phyloP scores from a whole-genome alignment of 2,329 filamentous ascomycete species.

The Coleophoma crateriformis region DNA sequence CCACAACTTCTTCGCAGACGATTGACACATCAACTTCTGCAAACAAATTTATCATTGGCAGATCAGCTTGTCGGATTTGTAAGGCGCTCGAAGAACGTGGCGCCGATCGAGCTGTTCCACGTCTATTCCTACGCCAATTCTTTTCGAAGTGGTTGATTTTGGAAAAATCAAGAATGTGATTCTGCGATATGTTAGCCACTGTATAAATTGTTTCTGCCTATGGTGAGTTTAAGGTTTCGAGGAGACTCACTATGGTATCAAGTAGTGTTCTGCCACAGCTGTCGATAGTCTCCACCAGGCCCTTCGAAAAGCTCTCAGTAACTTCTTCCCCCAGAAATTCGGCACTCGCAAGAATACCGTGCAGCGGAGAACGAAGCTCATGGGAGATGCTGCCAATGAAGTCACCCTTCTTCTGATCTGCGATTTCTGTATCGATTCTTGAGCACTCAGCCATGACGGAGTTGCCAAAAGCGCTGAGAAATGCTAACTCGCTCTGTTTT shows the following conservation, averaged over 20 bases:
- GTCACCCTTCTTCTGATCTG: constrained; percentile 47
- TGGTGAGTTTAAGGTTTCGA: no score
- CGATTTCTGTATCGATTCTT: constrained; percentile 45
- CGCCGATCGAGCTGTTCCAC: constrained; percentile 4
- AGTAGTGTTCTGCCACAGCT: constrained; percentile 31
- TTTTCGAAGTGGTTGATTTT: constrained; percentile 29
- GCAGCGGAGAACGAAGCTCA: constrained; percentile 49
- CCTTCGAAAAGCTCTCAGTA: constrained; percentile 21
- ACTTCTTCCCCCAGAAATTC: constrained; percentile 42
- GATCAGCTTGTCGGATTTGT: constrained; percentile 19
- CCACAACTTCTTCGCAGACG: constrained; percentile 27
- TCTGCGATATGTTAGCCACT: constrained; percentile 14
- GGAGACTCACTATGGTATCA: constrained; percentile 27
- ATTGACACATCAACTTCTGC: constrained; percentile 25
- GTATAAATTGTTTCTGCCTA: no score
- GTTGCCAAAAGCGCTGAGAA: constrained; percentile 37
- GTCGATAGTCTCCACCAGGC: constrained; percentile 29
- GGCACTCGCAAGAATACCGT: constrained; percentile 48
- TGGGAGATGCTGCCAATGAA: constrained; percentile 56
- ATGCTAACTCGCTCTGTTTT: constrained; percentile 30
- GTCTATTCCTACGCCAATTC: constrained; percentile 23
- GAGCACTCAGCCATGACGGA: constrained; percentile 50
- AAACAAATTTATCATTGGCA: constrained; percentile 28
- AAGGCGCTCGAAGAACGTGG: constrained; percentile 4
- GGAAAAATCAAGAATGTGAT: constrained; percentile 35